These are phyloP conservation scores for Tausonia pullulans DNA, from an alignment of 1,284 basidiomycete species.

Conservation along the genomic window DNA sequence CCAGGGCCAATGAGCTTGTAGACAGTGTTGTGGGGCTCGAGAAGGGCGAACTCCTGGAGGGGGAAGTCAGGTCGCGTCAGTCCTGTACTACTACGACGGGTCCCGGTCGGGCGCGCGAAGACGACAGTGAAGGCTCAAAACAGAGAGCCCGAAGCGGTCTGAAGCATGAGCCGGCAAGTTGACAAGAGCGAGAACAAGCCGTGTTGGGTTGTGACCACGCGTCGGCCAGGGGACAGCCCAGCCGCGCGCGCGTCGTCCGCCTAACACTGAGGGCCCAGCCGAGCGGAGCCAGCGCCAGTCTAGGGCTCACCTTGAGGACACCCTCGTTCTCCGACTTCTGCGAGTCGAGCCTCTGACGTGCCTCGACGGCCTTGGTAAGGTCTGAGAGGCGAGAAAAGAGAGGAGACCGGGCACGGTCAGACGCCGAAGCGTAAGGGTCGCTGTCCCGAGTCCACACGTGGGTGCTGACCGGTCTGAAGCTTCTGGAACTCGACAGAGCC, in stretches of 20 bases:
- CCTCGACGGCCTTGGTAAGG: slow-evolving; percentile 58
- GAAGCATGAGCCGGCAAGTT: neutral
- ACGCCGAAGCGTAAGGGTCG: neutral
- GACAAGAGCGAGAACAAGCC: neutral
- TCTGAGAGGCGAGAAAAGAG: slow-evolving; percentile 35
- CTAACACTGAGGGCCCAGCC: too few relatives aligned
- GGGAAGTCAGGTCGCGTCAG: neutral
- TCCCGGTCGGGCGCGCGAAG: neutral
- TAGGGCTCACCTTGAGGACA: slow-evolving; percentile 62
- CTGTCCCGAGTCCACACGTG: too few relatives aligned
- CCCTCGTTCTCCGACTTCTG: slow-evolving; percentile 85
- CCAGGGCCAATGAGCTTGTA: slow-evolving; percentile 91
- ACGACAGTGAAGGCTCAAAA: neutral
- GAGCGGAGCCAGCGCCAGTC: slow-evolving; percentile 14
- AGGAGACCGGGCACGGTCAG: neutral
- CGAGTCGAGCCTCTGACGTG: slow-evolving; percentile 69
- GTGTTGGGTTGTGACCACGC: neutral
- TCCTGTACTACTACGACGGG: neutral
- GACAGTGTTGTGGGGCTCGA: slow-evolving; percentile 67
- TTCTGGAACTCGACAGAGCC: slow-evolving; percentile 65
- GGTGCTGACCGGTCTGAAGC: slow-evolving; percentile 45
- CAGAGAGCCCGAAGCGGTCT: neutral
- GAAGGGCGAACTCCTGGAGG: slow-evolving; percentile 63
- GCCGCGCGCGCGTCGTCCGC: neutral
- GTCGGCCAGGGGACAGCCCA: neutral